A percentile compares a stretch with the other conserved stretches of the same genome.
phyloP scores from a whole-genome alignment of 345 rosid genomes.

The Ceriops tagal region DNA sequence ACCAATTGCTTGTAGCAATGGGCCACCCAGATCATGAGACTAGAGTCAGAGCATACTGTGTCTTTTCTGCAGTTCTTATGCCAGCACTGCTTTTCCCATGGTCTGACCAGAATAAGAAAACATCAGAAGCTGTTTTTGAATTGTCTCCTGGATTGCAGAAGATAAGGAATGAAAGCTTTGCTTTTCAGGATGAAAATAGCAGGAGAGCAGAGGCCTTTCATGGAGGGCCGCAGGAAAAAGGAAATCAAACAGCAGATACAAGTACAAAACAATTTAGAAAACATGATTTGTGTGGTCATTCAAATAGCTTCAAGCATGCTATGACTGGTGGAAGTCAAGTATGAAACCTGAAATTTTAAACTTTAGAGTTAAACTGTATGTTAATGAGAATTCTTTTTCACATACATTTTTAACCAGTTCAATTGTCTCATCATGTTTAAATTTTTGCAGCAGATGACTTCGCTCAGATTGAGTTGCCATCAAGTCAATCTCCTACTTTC shows the following conservation, averaged over 20 bases:
- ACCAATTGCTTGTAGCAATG: slow-evolving; percentile 79
- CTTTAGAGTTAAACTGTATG: not conserved
- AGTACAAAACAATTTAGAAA: slow-evolving; percentile 27
- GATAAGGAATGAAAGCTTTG: slow-evolving; percentile 34
- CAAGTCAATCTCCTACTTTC: slow-evolving; percentile 90
- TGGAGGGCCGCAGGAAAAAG: slow-evolving; percentile 38
- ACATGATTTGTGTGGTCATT: slow-evolving; percentile 31
- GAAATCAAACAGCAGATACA: slow-evolving; percentile 25
- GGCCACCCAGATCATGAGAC: slow-evolving; percentile 71
- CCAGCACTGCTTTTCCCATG: slow-evolving; percentile 51
- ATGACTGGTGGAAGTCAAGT: slow-evolving; percentile 53
- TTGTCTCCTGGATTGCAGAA: slow-evolving; percentile 25
- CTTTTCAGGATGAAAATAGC: slow-evolving; percentile 38
- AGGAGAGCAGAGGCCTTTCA: slow-evolving; percentile 35
- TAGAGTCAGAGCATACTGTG: slow-evolving; percentile 67
- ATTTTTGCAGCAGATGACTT: slow-evolving; percentile 40
- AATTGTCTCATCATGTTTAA: slow-evolving; percentile 7
- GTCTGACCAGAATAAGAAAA: slow-evolving; percentile 42
- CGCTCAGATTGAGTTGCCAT: slow-evolving; percentile 78
- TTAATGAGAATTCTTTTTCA: not conserved
- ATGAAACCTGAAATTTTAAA: slow-evolving; percentile 19
- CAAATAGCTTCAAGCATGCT: slow-evolving; percentile 50
- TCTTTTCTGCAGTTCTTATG: slow-evolving; percentile 71
- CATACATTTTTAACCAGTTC: not conserved
- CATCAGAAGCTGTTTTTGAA: slow-evolving; percentile 35